phyloP scores from a whole-genome alignment of 345 rosid genomes.

The Syzygium aromaticum region DNA sequence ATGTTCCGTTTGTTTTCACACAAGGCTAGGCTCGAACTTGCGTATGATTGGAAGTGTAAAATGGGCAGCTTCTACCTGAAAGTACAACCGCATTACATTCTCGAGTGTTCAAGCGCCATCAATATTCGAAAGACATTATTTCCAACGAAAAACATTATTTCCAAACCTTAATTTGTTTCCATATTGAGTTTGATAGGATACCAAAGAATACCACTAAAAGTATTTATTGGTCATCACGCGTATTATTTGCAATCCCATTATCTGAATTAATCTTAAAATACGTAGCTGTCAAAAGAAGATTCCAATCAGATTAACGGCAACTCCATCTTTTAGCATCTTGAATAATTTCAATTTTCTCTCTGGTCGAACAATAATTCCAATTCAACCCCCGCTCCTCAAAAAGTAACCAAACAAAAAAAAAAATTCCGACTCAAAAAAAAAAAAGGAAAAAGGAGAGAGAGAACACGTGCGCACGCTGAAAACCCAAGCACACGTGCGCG shows the following conservation, averaged over 20 bases:
- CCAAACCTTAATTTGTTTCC: fast-evolving
- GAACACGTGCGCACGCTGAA: background rate
- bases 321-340: background rate
- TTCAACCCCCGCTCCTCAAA: background rate
- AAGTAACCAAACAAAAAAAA: background rate
- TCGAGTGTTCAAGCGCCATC: background rate
- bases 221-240: fast-evolving
- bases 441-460: background rate
- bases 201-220: fast-evolving
- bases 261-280: background rate
- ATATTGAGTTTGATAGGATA: background rate
- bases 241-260: background rate
- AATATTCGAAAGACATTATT: background rate
- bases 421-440: background rate
- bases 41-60: background rate
- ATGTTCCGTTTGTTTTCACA: background rate
- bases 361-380: background rate
- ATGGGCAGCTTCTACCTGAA: background rate
- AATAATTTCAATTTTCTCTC: background rate
- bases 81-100: background rate
- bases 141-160: background rate
- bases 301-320: background rate
- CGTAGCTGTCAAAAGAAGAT: background rate
- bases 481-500: background rate
- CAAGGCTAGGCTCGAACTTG: background rate